phyloP scores from a whole-genome alignment of 768 basidiomycete species.

The Leccinum subgranulosum region DNA sequence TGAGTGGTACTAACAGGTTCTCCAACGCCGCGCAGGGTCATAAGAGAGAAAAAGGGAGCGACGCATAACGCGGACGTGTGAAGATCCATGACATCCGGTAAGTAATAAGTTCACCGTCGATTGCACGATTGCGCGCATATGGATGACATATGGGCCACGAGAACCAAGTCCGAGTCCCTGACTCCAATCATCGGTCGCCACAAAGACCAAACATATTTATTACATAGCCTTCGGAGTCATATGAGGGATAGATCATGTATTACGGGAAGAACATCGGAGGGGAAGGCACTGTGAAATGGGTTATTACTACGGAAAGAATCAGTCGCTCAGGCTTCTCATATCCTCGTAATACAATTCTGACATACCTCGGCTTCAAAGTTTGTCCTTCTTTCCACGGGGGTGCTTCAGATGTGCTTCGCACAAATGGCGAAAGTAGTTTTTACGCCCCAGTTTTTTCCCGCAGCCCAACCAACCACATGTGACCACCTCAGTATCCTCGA shows the following conservation, averaged over 20 bases:
- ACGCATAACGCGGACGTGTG: too few relatives aligned
- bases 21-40: too few relatives aligned
- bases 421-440: conserved; percentile 8
- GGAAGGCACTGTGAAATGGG: not conserved
- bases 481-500: rapidly evolving
- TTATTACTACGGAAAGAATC: not conserved
- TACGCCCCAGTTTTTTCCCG: rapidly evolving
- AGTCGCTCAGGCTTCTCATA: not conserved
- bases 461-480: not conserved
- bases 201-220: not conserved
- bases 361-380: not conserved
- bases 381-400: not conserved
- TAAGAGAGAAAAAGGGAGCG: too few relatives aligned
- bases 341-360: not conserved
- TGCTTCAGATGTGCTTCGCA: not conserved
- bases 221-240: not conserved
- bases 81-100: too few relatives aligned
- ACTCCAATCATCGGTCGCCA: too few relatives aligned
- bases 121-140: too few relatives aligned
- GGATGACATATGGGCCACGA: too few relatives aligned
- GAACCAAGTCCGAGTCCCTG: too few relatives aligned
- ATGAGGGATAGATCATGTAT: not conserved
- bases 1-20: too few relatives aligned
- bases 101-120: too few relatives aligned
- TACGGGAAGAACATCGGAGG: not conserved